phyloP scores from a whole-genome alignment of 2,329 filamentous ascomycete genomes.

The Pseudocercospora fijiensis region DNA sequence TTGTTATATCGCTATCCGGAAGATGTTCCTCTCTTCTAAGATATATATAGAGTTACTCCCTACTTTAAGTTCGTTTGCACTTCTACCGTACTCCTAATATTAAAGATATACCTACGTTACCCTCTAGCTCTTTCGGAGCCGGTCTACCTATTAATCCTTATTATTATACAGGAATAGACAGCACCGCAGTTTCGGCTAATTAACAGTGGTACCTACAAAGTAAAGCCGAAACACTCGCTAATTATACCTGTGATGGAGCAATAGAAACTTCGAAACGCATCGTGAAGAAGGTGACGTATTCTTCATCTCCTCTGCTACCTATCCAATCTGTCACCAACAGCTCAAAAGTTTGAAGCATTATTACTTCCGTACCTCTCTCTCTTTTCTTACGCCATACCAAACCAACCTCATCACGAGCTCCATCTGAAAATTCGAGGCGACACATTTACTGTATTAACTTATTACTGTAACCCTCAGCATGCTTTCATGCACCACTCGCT shows the following conservation, averaged over 20 bases:
- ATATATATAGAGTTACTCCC: neutral
- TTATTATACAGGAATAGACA: too few species aligned
- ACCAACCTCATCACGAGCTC: too few species aligned
- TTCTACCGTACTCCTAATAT: neutral
- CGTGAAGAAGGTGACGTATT: neutral
- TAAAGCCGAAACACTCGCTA: neutral
- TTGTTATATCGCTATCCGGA: neutral
- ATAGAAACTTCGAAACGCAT: neutral
- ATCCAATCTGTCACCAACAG: neutral
- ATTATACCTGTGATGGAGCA: neutral
- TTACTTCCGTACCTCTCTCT: too few species aligned
- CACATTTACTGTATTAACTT: too few species aligned
- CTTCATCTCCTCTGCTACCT: neutral
- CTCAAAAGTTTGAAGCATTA: too few species aligned
- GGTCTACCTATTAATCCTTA: neutral
- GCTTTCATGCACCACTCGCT: neutral
- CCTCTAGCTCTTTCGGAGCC: neutral
- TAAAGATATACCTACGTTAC: constrained; percentile 1
- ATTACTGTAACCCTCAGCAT: neutral
- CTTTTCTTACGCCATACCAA: too few species aligned
- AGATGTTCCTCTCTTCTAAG: neutral
- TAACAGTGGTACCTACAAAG: too few species aligned
- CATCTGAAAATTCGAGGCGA: too few species aligned
- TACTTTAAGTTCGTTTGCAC: neutral
- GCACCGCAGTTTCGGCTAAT: too few species aligned